These are phyloP conservation scores for Fomitopsis schrenkii DNA, from an alignment of 1,284 basidiomycete genomes.

Conservation along the genomic window DNA sequence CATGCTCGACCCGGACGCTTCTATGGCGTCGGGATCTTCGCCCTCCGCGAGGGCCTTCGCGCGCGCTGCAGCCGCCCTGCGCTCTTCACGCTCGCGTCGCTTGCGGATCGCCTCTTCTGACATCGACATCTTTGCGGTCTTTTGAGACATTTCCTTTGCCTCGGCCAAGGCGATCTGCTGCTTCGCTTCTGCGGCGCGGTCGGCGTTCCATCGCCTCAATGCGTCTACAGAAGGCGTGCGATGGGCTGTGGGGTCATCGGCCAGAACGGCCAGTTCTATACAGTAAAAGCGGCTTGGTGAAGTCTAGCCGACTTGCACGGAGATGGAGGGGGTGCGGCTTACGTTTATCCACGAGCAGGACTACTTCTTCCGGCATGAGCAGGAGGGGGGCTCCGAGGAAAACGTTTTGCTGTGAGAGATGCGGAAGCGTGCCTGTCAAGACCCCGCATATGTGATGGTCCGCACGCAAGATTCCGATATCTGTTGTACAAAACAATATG, in stretches of 20 bases:
- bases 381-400: slow-evolving; percentile 91
- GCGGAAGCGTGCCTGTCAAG: slow-evolving; percentile 87
- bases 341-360: slow-evolving; percentile 82
- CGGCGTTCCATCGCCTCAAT: slow-evolving; percentile 52
- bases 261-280: slow-evolving; percentile 71
- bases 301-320: slow-evolving; percentile 8
- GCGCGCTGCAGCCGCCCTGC: slow-evolving; percentile 37
- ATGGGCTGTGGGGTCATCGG: slow-evolving; percentile 72
- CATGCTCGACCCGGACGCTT: neutral
- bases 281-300: neutral
- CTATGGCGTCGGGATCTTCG: slow-evolving; percentile 6
- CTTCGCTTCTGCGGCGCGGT: slow-evolving; percentile 40
- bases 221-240: slow-evolving; percentile 47
- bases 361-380: slow-evolving; percentile 90
- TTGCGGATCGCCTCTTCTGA: slow-evolving; percentile 64
- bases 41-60: slow-evolving; percentile 29
- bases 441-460: slow-evolving; percentile 83
- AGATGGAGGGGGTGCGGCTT: slow-evolving; percentile 12
- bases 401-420: slow-evolving; percentile 94
- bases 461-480: slow-evolving; percentile 74
- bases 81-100: slow-evolving; percentile 66
- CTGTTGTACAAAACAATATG: slow-evolving; percentile 38
- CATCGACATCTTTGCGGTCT: slow-evolving; percentile 43
- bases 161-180: slow-evolving; percentile 45
- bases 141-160: slow-evolving; percentile 41